phyloP scores from a whole-genome alignment of 179 eudicot species.

The Sideroxylon spinosum region DNA sequence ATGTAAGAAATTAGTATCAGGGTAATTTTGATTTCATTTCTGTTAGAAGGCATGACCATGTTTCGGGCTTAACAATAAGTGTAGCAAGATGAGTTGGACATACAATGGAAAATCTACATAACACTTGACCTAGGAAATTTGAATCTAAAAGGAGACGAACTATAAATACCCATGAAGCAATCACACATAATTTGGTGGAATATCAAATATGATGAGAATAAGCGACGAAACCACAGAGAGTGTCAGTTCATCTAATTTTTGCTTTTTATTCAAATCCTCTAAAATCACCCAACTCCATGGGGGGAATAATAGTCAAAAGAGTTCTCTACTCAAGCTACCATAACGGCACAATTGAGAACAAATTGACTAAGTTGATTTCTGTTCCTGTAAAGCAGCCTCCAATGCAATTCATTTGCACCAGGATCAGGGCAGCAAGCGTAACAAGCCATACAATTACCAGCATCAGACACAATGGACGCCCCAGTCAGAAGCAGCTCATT shows the following conservation, averaged over 20 bases:
- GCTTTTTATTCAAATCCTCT: not conserved
- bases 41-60: too few relatives aligned
- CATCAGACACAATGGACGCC: constrained; percentile 24
- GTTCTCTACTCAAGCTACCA: constrained; percentile 47
- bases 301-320: not conserved
- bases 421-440: constrained; percentile 63
- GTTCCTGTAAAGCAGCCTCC: constrained; percentile 44
- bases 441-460: constrained; percentile 43
- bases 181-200: too few relatives aligned
- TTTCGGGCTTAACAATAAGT: too few relatives aligned
- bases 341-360: constrained; percentile 59
- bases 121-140: too few relatives aligned
- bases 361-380: constrained; percentile 43
- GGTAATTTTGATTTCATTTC: too few relatives aligned
- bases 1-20: too few relatives aligned
- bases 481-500: constrained; percentile 64
- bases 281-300: not conserved
- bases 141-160: too few relatives aligned
- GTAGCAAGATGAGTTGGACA: too few relatives aligned
- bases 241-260: not conserved
- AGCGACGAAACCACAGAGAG: too few relatives aligned
- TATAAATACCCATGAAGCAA: too few relatives aligned
- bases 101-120: too few relatives aligned
- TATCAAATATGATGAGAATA: too few relatives aligned
- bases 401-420: constrained; percentile 28